A percentile compares a stretch with the other conserved stretches of the same genome.
phyloP scores from a whole-genome alignment of 2,329 filamentous ascomycete genomes.

The Colletotrichum karsti region DNA sequence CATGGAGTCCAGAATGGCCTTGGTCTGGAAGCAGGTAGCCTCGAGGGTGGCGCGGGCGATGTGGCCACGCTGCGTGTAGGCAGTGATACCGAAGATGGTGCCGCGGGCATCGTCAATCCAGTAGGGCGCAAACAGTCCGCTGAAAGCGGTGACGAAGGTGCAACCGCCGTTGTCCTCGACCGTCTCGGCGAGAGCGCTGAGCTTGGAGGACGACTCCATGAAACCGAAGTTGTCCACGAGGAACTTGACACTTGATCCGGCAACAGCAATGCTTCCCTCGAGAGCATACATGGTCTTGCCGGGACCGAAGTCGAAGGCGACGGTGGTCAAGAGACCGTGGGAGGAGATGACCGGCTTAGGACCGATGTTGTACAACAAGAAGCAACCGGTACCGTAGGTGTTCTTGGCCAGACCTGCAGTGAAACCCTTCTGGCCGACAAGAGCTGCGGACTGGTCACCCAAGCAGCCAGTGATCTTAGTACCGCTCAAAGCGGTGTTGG shows the following conservation, averaged over 20 bases:
- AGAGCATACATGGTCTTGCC: constrained; percentile 76
- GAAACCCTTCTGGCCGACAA: constrained; percentile 84
- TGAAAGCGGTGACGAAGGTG: constrained; percentile 83
- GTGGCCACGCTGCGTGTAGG: constrained; percentile 79
- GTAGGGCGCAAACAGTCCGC: constrained; percentile 83
- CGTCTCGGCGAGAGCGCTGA: constrained; percentile 55
- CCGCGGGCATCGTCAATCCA: constrained; percentile 87
- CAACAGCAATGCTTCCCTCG: constrained; percentile 81
- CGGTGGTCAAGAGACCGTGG: constrained; percentile 79
- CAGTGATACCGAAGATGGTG: constrained; percentile 81
- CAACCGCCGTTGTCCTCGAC: constrained; percentile 77
- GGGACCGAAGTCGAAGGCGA: constrained; percentile 79
- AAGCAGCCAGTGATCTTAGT: constrained; percentile 79
- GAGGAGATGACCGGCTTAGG: constrained; percentile 81
- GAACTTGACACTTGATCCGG: constrained; percentile 80
- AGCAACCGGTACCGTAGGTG: constrained; percentile 87
- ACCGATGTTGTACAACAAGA: constrained; percentile 85
- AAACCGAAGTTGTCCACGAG: constrained; percentile 65
- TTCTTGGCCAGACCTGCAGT: constrained; percentile 82
- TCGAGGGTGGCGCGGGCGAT: constrained; percentile 83
- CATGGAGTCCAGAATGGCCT: constrained; percentile 84
- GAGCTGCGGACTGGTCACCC: constrained; percentile 82
- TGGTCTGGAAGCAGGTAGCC: constrained; percentile 85
- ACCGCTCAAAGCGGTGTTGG: constrained; percentile 69
- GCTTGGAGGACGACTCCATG: constrained; percentile 56